phyloP scores from a whole-genome alignment of 805 yeast species.

The Zygosaccharomyces bailii region DNA sequence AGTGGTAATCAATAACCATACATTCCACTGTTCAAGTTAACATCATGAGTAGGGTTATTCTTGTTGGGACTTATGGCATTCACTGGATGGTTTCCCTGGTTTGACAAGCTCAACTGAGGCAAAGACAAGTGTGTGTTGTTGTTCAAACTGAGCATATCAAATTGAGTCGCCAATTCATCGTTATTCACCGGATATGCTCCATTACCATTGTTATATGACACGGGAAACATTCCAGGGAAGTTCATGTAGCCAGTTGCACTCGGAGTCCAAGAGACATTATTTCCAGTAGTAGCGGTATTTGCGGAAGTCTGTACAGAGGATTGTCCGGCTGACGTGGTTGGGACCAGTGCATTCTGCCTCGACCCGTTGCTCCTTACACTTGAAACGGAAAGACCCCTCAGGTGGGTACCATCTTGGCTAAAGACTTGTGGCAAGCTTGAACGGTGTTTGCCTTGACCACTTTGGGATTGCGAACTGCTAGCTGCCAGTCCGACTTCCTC shows the following conservation, averaged over 20 bases:
- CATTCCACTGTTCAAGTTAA: constrained; percentile 12
- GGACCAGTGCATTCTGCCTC: constrained; percentile 22
- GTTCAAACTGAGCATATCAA: constrained; percentile 30
- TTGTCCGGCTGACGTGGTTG: constrained; percentile 15
- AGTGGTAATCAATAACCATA: constrained; percentile 9
- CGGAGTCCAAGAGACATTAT: constrained; percentile 19
- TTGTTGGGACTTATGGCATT: constrained; percentile 17
- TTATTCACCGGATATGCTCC: constrained; percentile 17
- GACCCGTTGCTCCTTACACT: constrained; percentile 34
- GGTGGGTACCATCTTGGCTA: constrained; percentile 25
- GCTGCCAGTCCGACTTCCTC: constrained; percentile 80
- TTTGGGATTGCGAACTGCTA: constrained; percentile 9
- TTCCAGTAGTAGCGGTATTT: constrained; percentile 2
- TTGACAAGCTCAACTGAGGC: constrained; percentile 33
- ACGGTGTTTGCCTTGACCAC: constrained; percentile 21
- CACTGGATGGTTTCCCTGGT: constrained; percentile 17
- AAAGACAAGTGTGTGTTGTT: constrained; percentile 32
- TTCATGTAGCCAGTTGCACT: constrained; percentile 16
- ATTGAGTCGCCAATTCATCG: constrained; percentile 30
- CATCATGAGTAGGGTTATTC: constrained; percentile 15
- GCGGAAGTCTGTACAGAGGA: constrained; percentile 11
- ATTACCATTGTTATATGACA: constrained; percentile 11
- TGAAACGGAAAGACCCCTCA: constrained; percentile 33
- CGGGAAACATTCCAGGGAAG: constrained; percentile 35
- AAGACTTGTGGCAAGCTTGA: constrained; percentile 27